phyloP scores from a whole-genome alignment of 2,329 filamentous ascomycete genomes.

The Coccinonectria pachysandricola region DNA sequence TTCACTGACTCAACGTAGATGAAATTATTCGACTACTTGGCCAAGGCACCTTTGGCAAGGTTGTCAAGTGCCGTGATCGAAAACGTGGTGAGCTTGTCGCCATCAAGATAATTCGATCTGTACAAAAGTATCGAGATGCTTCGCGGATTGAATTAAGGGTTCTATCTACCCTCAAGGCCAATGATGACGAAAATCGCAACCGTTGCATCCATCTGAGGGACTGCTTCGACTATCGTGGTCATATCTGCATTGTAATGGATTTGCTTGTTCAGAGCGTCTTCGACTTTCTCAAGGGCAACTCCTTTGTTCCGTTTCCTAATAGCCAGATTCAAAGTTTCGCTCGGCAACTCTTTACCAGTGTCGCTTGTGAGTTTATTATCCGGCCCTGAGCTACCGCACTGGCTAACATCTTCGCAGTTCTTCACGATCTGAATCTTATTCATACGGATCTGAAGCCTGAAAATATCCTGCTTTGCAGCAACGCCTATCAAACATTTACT shows the following conservation, averaged over 20 bases:
- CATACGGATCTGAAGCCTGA: constrained; percentile 74
- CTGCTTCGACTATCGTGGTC: constrained; percentile 93
- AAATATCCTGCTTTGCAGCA: constrained; percentile 58
- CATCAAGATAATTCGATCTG: constrained; percentile 95
- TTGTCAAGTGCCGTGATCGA: constrained; percentile 82
- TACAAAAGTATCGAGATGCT: constrained; percentile 96
- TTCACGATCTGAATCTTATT: constrained; percentile 94
- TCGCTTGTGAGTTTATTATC: constrained; percentile 64
- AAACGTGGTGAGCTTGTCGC: constrained; percentile 70
- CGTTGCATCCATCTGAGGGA: constrained; percentile 94
- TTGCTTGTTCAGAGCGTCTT: constrained; percentile 90
- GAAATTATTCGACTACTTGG: constrained; percentile 82
- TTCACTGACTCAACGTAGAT: constrained; percentile 42
- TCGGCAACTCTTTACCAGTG: constrained; percentile 91
- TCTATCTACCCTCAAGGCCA: constrained; percentile 80
- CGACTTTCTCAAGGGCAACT: constrained; percentile 92
- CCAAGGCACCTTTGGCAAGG: constrained; percentile 96
- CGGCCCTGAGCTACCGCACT: neutral
- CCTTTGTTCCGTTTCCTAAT: constrained; percentile 94
- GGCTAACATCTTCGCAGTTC: constrained; percentile 44
- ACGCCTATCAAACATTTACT: constrained; percentile 58
- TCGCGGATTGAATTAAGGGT: constrained; percentile 91
- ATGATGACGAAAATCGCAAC: constrained; percentile 86
- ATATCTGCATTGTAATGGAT: constrained; percentile 80
- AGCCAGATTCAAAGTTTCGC: constrained; percentile 98